Conservation (phyloP, 805 yeast genomes). For the Kodamaea leandrae region DNA sequence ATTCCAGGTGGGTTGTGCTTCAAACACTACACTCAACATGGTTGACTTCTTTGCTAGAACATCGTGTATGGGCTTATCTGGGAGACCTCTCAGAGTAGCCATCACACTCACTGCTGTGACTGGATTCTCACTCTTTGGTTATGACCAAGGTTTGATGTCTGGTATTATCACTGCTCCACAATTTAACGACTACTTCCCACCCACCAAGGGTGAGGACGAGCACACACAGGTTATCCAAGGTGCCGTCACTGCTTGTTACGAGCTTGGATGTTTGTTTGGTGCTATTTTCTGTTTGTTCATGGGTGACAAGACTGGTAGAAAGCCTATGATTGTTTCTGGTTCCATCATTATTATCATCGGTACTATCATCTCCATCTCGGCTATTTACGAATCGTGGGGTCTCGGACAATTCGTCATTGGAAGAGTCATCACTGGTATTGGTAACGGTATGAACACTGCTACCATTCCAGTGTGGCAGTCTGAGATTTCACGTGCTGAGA, state of each 20-base stretch:
- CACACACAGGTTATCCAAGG: conserved; percentile 26
- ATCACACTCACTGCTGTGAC: conserved; percentile 28
- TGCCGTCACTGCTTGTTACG: conserved; percentile 28
- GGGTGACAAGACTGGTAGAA: conserved; percentile 44
- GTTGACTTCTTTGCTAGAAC: conserved; percentile 23
- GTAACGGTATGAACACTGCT: conserved; percentile 43
- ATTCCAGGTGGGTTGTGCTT: background rate
- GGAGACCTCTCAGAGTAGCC: conserved; percentile 43
- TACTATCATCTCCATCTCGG: conserved; percentile 37
- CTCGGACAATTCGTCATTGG: conserved; percentile 44
- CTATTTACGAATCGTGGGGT: conserved; percentile 39
- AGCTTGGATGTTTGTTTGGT: conserved; percentile 42
- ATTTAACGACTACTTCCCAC: conserved; percentile 39
- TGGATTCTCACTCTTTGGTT: conserved; percentile 30
- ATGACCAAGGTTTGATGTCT: conserved; percentile 45
- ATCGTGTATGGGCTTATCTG: conserved; percentile 54
- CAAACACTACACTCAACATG: conserved; percentile 4
- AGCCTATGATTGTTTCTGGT: conserved; percentile 37
- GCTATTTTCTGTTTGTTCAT: conserved; percentile 38
- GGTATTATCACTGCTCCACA: conserved; percentile 41
- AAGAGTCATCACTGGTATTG: conserved; percentile 47
- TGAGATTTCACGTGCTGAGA: conserved; percentile 43
- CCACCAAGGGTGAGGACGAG: conserved; percentile 21
- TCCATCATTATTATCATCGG: conserved; percentile 41
- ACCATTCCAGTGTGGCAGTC: conserved; percentile 48